Evolutionary conservation across 306 rosid genomes (phyloP).

Genomic region (Sicyos edulis): DNA sequence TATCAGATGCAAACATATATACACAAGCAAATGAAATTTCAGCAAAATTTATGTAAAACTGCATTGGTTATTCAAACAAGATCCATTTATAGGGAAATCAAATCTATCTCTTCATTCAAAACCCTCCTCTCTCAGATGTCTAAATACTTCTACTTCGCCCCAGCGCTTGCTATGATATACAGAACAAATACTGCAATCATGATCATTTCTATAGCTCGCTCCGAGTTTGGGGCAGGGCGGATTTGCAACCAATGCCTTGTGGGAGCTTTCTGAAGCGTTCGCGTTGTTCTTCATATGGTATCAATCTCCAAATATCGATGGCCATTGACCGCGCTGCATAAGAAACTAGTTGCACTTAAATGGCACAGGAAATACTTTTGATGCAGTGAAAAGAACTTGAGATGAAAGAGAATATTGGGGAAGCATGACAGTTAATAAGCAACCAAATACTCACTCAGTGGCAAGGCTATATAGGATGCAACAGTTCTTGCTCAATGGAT

Average conservation of each 20-base stretch:
- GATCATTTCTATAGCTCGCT: constrained; percentile 1
- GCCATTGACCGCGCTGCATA: constrained; percentile 13
- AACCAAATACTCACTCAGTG: constrained; percentile 36
- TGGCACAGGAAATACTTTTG: neutral
- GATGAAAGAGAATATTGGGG: neutral
- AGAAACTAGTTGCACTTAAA: neutral
- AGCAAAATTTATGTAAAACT: neutral
- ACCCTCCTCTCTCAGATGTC: neutral
- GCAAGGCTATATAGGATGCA: constrained; percentile 40
- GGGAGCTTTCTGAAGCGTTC: neutral
- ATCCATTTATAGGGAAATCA: neutral
- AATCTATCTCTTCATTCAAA: neutral
- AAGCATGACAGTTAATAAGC: neutral
- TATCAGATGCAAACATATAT: constrained; percentile 3
- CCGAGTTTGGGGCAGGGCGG: neutral
- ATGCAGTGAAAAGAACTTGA: constrained; percentile 1
- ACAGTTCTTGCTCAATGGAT: constrained; percentile 50
- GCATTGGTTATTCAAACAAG: neutral
- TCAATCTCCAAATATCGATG: constrained; percentile 1
- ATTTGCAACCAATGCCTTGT: neutral
- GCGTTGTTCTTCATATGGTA: neutral
- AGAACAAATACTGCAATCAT: neutral
- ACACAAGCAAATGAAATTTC: neutral
- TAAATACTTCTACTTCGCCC: neutral
- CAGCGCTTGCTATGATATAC: neutral